These are phyloP conservation scores for Rhizophagus sp. DNA, from an alignment of 192 early-diverging fungal species.

Conservation along the genomic window DNA sequence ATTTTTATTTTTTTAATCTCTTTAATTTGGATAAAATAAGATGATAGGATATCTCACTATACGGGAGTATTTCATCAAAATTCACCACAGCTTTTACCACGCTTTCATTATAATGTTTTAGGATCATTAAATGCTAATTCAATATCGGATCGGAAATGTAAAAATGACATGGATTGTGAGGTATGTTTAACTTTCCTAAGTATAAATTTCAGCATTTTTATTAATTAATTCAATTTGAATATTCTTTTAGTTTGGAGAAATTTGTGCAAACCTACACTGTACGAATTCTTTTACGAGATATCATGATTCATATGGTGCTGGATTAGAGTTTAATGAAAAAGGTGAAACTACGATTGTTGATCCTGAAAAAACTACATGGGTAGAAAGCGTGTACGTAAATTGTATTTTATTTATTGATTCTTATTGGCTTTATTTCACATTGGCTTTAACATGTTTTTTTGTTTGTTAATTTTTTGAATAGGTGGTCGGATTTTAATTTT, in stretches of 20 bases:
- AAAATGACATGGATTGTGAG: slow-evolving; percentile 13
- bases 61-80: slow-evolving; percentile 44
- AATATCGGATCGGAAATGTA: not conserved
- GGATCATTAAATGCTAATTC: slow-evolving; percentile 38
- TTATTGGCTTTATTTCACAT: not conserved
- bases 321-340: slow-evolving; percentile 43
- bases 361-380: slow-evolving; percentile 47
- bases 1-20: too few relatives aligned
- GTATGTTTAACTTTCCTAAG: slow-evolving; percentile 10
- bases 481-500: not conserved
- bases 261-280: slow-evolving; percentile 47
- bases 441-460: not conserved
- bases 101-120: slow-evolving; percentile 52
- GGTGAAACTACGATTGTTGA: slow-evolving; percentile 42
- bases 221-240: not conserved
- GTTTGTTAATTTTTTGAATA: not conserved
- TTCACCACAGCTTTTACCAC: slow-evolving; percentile 40
- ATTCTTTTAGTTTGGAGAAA: slow-evolving; percentile 37
- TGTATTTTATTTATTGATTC: not conserved
- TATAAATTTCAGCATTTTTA: not conserved
- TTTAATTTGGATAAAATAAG: not conserved
- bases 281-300: slow-evolving; percentile 50
- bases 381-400: slow-evolving; percentile 56
- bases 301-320: slow-evolving; percentile 55
- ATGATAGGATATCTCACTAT: slow-evolving; percentile 44